A percentile compares a stretch with the other conserved stretches of the same genome.
phyloP scores from a whole-genome alignment of 2,329 filamentous ascomycete species.

The Domatiomyces globalis region DNA sequence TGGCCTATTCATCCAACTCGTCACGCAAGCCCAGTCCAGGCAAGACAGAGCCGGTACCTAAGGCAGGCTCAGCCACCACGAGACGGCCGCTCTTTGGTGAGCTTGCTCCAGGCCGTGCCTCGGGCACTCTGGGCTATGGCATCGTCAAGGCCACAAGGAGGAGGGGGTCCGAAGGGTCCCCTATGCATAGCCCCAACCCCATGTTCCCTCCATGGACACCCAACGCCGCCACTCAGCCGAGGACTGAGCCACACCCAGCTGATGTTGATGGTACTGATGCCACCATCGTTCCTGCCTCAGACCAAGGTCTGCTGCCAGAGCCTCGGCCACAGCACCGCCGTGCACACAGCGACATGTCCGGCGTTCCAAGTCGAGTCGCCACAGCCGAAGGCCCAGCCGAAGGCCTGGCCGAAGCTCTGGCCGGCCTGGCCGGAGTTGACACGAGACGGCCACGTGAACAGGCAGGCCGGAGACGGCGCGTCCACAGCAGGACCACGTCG shows the following conservation, averaged over 20 bases:
- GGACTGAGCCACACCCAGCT: slow-evolving; percentile 1
- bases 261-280: background rate
- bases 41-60: slow-evolving; percentile 11
- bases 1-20: slow-evolving; percentile 21
- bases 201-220: slow-evolving; percentile 21
- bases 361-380: slow-evolving; percentile 1
- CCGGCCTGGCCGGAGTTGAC: too few relatives aligned
- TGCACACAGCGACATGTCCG: slow-evolving; percentile 14
- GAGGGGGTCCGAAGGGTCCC: slow-evolving; percentile 56
- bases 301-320: background rate
- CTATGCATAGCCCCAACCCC: slow-evolving; percentile 39
- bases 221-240: background rate
- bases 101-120: slow-evolving; percentile 41
- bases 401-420: background rate
- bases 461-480: background rate
- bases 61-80: slow-evolving; percentile 20
- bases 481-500: slow-evolving; percentile 1
- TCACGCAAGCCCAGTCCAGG: slow-evolving; percentile 26
- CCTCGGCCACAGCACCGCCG: slow-evolving; percentile 9
- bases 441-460: background rate
- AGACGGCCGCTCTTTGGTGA: slow-evolving; percentile 50
- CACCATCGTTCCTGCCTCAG: background rate
- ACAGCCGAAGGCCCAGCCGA: background rate
- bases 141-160: slow-evolving; percentile 42
- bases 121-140: slow-evolving; percentile 39